Conservation (phyloP, 2,329 filamentous ascomycete species). For the Colletotrichum tanaceti region DNA sequence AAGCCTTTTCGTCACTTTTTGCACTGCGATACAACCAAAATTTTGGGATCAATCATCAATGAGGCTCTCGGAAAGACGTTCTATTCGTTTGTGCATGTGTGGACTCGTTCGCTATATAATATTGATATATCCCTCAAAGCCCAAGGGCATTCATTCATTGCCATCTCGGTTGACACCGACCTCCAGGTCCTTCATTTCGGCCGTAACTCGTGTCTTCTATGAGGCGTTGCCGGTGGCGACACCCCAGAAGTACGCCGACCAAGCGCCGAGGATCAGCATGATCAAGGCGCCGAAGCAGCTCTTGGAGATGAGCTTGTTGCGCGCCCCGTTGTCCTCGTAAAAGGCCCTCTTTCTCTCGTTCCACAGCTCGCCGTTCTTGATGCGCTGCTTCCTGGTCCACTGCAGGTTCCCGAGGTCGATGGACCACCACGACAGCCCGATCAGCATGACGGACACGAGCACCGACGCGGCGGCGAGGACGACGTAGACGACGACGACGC, state of each 20-base stretch:
- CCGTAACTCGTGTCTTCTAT: not conserved
- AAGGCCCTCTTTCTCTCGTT: constrained; percentile 52
- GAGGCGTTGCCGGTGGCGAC: constrained; percentile 63
- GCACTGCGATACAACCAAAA: no score
- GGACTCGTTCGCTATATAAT: no score
- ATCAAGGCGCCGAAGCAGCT: constrained; percentile 57
- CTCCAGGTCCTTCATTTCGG: not conserved
- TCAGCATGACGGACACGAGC: constrained; percentile 55
- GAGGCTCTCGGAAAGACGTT: no score
- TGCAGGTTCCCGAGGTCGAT: constrained; percentile 62
- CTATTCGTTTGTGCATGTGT: no score
- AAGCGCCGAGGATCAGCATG: constrained; percentile 62
- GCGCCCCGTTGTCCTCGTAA: constrained; percentile 47
- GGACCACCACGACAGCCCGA: constrained; percentile 50
- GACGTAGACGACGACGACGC: constrained; percentile 67
- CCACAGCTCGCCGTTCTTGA: constrained; percentile 56
- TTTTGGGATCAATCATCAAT: no score
- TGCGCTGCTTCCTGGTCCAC: constrained; percentile 67
- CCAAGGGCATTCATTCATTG: no score
- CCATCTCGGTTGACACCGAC: no score
- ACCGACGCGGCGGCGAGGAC: constrained; percentile 63
- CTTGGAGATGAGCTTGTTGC: constrained; percentile 56
- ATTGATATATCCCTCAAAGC: not conserved
- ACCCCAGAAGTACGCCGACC: constrained; percentile 71
- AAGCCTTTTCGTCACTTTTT: no score